phyloP scores from a whole-genome alignment of 495 filamentous ascomycete genomes.

The Neohortaea acidophila region DNA sequence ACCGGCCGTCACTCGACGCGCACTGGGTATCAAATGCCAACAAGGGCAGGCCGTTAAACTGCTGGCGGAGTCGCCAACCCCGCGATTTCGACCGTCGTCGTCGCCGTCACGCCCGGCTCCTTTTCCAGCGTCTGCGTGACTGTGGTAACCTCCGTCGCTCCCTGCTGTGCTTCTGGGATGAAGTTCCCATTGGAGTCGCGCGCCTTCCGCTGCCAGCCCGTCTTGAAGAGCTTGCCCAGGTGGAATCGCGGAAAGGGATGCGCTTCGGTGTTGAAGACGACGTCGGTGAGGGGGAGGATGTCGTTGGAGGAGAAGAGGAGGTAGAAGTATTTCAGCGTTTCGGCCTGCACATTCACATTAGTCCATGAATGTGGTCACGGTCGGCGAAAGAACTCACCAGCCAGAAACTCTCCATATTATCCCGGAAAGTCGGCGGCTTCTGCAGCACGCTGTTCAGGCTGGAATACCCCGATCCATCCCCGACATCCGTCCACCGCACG shows the following conservation, averaged over 20 bases:
- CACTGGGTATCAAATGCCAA: no score
- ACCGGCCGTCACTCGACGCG: no score
- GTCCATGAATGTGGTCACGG: background rate
- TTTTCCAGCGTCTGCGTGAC: no score
- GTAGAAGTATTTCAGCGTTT: slow-evolving; percentile 97
- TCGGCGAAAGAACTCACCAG: slow-evolving; percentile 40
- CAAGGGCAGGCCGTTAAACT: no score
- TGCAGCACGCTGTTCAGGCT: slow-evolving; percentile 57
- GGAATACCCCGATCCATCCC: slow-evolving; percentile 58
- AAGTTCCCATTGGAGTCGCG: slow-evolving; percentile 27
- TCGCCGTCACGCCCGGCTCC: no score
- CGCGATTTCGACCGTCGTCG: no score
- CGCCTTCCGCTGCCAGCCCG: slow-evolving; percentile 71
- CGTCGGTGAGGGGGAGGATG: slow-evolving; percentile 63
- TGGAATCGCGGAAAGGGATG: slow-evolving; percentile 82
- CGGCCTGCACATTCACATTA: slow-evolving; percentile 41
- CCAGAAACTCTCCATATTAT: slow-evolving; percentile 37
- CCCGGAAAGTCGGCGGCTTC: slow-evolving; percentile 22
- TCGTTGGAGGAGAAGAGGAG: slow-evolving; percentile 79
- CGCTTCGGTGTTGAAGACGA: slow-evolving; percentile 93
- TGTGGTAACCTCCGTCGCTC: no score
- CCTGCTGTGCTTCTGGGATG: no score
- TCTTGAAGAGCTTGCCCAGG: slow-evolving; percentile 59
- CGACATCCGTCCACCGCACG: slow-evolving; percentile 61
- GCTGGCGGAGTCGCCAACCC: no score